These are phyloP conservation scores for Hansfordia pulvinata DNA, from an alignment of 2,329 filamentous ascomycete species.

Conservation along the genomic window DNA sequence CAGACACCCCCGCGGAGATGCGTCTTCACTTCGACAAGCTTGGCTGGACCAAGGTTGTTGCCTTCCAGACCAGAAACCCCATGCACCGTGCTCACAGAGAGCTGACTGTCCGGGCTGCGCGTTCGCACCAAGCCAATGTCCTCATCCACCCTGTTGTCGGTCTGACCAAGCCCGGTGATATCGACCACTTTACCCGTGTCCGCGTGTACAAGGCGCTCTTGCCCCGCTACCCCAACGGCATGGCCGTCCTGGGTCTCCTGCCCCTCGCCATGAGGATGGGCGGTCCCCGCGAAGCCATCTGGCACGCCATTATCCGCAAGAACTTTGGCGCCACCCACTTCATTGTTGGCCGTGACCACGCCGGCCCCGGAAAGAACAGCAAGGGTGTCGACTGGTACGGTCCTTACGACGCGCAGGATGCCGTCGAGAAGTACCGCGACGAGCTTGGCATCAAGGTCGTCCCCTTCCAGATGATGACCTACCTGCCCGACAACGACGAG, in stretches of 20 bases:
- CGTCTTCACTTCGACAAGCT: constrained; percentile 98
- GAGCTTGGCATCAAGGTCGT: constrained; percentile 98
- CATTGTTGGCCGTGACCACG: constrained; percentile 97
- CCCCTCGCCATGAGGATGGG: constrained; percentile 99
- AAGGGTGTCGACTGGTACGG: constrained; percentile 95
- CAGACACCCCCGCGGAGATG: constrained; percentile 86
- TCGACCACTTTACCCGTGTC: constrained; percentile 98
- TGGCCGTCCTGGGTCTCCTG: constrained; percentile 91
- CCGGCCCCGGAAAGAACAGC: constrained; percentile 96
- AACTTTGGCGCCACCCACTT: constrained; percentile 99
- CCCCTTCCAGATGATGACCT: constrained; percentile 99
- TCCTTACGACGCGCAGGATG: constrained; percentile 91
- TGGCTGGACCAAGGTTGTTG: constrained; percentile 93
- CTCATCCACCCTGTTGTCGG: constrained; percentile 98
- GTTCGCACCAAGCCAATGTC: constrained; percentile 92
- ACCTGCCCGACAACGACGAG: constrained; percentile 93
- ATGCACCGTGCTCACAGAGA: constrained; percentile 99
- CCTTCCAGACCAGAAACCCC: constrained; percentile 97
- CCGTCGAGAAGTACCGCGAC: constrained; percentile 89
- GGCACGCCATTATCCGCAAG: constrained; percentile 99
- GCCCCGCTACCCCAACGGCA: constrained; percentile 94
- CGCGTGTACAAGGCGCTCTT: constrained; percentile 96
- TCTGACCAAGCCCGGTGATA: constrained; percentile 96
- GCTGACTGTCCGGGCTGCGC: constrained; percentile 91
- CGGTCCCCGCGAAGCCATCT: constrained; percentile 93